Base-by-base conservation (phyloP, 768 basidiomycete species). In the Termitomyces sp. region DNA sequence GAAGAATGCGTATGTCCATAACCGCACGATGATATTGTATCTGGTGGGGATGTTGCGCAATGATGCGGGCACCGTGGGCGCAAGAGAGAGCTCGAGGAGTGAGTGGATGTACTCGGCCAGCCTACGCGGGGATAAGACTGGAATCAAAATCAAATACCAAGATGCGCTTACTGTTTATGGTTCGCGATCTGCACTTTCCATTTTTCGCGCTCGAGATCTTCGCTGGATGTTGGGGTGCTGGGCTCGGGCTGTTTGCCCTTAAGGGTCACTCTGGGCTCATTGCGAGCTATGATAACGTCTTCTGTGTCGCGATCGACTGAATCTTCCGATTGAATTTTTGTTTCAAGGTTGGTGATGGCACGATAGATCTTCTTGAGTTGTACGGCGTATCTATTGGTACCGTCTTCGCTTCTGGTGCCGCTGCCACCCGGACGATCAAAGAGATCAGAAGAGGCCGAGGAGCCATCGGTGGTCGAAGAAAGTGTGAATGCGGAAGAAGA, bases 1-100 rank as follows among this genome's bases (percentile, higher is more conserved):
- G 70, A 96, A 86, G 68, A 98, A 98, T 0, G 82, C 91, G 51
- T 87, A 87, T 0, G 89, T 87, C 97, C 97, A 98, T 0, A 98
- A 78, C 10, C 96, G 84, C 41, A 87, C 85, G 58, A 96, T 91
- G 64, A 98, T 95, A 71, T 97, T 97, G 76, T 98, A 98, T 65
- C 94, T 95, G 40, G 82, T 84, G 0, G 96, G 93, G 49, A 98
- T 90, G 56, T 87, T 85, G 45, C 94, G 88, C 1, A 98, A 74
- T 0, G 94, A 94, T 0, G 90, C 85, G 0, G 97, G 96, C 0
- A 96, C 87, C 10, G 83, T 83, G 0, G 94, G 92, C 2, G 94
- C 86, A 40, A 92, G 81, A 0, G 94, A 91, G 1, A 96, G 83
- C 40, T 85, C 80, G 53, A 99, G 81, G 28, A 99, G 82, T 58